Conservation (phyloP, 139 green algal species). For the Pseudopediastrum boryanum region DNA sequence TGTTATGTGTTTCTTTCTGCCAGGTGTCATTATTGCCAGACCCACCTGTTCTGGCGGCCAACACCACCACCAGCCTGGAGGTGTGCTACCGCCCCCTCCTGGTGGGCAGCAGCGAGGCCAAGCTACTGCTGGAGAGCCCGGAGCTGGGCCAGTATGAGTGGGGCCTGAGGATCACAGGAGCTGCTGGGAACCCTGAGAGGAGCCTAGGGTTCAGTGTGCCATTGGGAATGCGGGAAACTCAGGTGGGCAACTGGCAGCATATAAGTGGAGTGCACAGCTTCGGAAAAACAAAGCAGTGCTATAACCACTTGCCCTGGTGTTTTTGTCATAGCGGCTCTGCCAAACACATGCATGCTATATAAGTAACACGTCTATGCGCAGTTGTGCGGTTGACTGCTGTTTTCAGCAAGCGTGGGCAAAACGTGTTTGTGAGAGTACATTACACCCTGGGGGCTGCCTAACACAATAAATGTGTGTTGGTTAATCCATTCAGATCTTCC, state of each 20-base stretch:
- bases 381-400: too few species aligned
- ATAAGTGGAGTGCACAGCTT: too few species aligned
- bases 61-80: conserved; percentile 40
- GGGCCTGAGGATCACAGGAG: conserved; percentile 62
- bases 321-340: too few species aligned
- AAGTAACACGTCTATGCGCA: too few species aligned
- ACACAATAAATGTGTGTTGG: too few species aligned
- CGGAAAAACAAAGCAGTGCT: too few species aligned
- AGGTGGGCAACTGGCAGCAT: conserved; percentile 39
- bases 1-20: background rate
- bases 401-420: too few species aligned
- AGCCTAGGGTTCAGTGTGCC: conserved; percentile 70
- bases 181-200: conserved; percentile 62
- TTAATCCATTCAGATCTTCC: conserved; percentile 59
- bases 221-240: conserved; percentile 65
- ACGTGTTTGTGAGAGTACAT: too few species aligned
- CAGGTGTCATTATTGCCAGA: conserved; percentile 44
- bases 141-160: conserved; percentile 77
- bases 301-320: too few species aligned
- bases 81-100: conserved; percentile 75
- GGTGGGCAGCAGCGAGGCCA: conserved; percentile 48
- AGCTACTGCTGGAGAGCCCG: conserved; percentile 60
- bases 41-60: conserved; percentile 42
- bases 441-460: too few species aligned
- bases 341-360: too few species aligned